Evolutionary conservation across 306 rosid species (phyloP), one percentile per base, ranked within the genome.

Genomic region (Cucurbita moschata): DNA sequence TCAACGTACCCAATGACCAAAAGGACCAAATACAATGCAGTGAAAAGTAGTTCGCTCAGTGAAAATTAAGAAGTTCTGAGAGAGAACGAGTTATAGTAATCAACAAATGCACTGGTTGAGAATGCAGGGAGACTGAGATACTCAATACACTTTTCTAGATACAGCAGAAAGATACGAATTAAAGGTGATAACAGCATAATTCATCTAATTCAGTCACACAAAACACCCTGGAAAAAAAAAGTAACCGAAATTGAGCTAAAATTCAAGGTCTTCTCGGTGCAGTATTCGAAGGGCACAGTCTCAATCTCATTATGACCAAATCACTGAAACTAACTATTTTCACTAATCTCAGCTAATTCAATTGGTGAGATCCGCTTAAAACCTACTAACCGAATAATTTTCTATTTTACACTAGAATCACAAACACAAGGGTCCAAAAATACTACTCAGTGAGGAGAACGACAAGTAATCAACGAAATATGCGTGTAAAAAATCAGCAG

Each of bases 361-460:
- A 49, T 69, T 69, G 5, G 3, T 14, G 58, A 69, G 59, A 69
- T 49, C 30, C 55, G 12, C 2, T 49, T 49, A 13, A 19, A 15
- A 5, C 57, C 7, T 7, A 69, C 9, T 50, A 49, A 69, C 10
- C 46, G 26, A 21, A 26, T 7, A 69, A 21, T 47, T 21, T 23
- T 26, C 1, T 16, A 69, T 14, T 43, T 7, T 0, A 69, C 39
- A 43, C 43, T 69, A 69, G 8, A 83, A 76, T 49, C 47, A 61
- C n/a, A n/a, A 77, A 71, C 63, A 75, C 56, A 51, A 44, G 69
- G 67, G 64, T 77, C 80, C 56, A 11, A 19, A 21, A 46, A 77
- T 8, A 18, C 35, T 43, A 8, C 26, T 42, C 1, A 57, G 11
- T 13, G 58, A 7, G 13, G 16, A 69, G 5, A 50, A 4, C 4